Evolutionary conservation across 2,329 filamentous ascomycete genomes (phyloP).

Genomic region (Colletotrichum sp.): DNA sequence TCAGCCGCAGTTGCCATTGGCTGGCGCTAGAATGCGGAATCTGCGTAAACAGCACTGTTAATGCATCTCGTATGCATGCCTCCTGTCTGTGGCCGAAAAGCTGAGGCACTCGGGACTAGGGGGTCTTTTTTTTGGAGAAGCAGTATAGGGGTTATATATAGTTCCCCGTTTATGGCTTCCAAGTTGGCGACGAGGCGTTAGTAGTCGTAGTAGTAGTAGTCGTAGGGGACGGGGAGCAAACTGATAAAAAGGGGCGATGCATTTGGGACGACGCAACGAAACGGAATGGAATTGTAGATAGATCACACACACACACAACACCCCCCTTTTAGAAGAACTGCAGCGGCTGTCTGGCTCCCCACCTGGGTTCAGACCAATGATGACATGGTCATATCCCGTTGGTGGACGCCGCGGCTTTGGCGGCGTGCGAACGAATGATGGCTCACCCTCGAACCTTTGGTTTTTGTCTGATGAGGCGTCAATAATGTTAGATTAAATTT

Average conservation of each 20-base stretch:
- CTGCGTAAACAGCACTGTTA: slow-evolving; percentile 14
- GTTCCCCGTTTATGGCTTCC: neutral
- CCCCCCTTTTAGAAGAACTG: neutral
- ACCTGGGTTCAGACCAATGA: neutral
- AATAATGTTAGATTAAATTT: neutral
- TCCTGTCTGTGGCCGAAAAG: neutral
- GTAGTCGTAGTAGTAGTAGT: neutral
- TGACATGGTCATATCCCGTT: neutral
- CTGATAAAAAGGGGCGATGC: neutral
- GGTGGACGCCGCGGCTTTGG: neutral
- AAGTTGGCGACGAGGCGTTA: neutral
- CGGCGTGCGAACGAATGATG: neutral
- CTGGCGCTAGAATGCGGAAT: slow-evolving; percentile 12
- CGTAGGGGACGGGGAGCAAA: neutral
- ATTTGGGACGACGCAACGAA: neutral
- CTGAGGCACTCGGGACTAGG: neutral
- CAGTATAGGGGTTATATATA: neutral
- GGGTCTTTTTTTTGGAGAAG: neutral
- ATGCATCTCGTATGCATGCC: neutral
- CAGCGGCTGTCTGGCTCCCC: neutral
- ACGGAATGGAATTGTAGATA: neutral
- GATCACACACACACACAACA: neutral
- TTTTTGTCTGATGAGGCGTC: neutral
- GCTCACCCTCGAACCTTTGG: neutral
- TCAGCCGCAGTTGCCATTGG: slow-evolving; percentile 10